Evolutionary conservation across 1,139 yeast species (phyloP), one percentile per base, ranked within the genome.

Genomic region (Entelexis paramagnoliae): DNA sequence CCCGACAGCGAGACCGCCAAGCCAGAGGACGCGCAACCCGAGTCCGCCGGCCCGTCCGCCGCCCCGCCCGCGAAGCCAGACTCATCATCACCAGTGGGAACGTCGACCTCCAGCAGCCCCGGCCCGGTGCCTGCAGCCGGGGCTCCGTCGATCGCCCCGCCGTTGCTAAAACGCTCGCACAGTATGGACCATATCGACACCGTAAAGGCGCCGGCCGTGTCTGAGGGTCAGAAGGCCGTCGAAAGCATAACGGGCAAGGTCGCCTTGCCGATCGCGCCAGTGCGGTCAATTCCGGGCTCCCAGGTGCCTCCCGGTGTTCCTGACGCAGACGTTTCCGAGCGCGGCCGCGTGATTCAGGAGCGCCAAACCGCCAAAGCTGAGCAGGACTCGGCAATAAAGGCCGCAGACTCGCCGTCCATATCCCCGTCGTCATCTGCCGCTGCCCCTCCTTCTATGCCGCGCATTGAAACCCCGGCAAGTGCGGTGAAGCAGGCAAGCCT

Each of bases 151-250:
- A 28, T 22, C 24, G 49, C 43, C 14, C 39, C 34, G 32, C 53
- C 53, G 16, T 2, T 26, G 43, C 51, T 53, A 17, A 43, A 36
- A 28, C 53, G 57, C 13, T 49, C 57, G 24, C 53, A 48, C 22
- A 54, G 57, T 43, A 54, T 51, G 52, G 48, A 44, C 36, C 46
- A 51, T 24, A 38, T 54, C 30, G 57, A 54, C 9, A 28, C 42
- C 13, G 14, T 54, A 28, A 39, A 39, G 43, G 41, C 38, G 14
- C 49, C 54, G 9, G 48, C 17, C 19, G 47, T 50, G 11, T 34
- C 51, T 6, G 55, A 50, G 33, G 61, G 61, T 30, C 53, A 55
- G 42, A 46, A 51, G 39, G 59, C 61, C 17, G 62, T 58, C 5
- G 59, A 58, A 33, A 47, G 51, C 28, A 58, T 59, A 32, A 40